Conservation (phyloP, 306 rosid species). For the Corylus americana region DNA sequence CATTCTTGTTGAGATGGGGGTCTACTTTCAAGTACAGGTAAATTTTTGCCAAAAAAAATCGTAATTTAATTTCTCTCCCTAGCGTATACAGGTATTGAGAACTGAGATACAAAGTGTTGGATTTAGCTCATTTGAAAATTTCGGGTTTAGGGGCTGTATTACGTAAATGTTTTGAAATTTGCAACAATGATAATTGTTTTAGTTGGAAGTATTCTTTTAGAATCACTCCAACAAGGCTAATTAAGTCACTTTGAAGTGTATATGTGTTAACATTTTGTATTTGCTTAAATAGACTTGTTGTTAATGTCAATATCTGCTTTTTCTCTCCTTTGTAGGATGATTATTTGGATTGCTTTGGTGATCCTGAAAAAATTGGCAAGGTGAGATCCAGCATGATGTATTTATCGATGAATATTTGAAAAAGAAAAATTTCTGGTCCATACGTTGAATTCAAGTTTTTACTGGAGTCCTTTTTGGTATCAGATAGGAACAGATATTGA, state of each 20-base stretch:
- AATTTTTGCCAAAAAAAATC: slow-evolving; percentile 9
- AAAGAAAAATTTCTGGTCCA: slow-evolving; percentile 8
- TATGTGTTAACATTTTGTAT: not conserved
- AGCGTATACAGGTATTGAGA: slow-evolving; percentile 1
- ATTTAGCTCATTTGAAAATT: not conserved
- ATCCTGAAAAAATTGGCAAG: slow-evolving; percentile 88
- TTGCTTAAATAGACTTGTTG: not conserved
- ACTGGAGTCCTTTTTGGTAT: slow-evolving; percentile 29
- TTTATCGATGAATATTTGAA: not conserved
- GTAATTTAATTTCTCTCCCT: not conserved
- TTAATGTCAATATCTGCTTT: slow-evolving; percentile 11
- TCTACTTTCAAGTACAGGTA: slow-evolving; percentile 72
- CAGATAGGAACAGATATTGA: slow-evolving; percentile 96
- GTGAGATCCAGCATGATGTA: slow-evolving; percentile 34
- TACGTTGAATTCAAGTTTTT: slow-evolving; percentile 9
- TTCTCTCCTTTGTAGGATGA: slow-evolving; percentile 66
- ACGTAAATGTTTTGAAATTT: not conserved
- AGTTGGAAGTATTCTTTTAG: not conserved
- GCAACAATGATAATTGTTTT: not conserved
- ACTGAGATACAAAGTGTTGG: not conserved
- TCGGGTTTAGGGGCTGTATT: not conserved
- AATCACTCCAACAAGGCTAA: not conserved
- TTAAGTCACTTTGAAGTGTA: not conserved
- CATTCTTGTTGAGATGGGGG: slow-evolving; percentile 66
- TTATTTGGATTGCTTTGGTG: slow-evolving; percentile 90